Percentiles rank a stretch among this genome's conserved stretches.
Conservation (phyloP, 805 yeast species). For the Hanseniaspora nectarophila region DNA sequence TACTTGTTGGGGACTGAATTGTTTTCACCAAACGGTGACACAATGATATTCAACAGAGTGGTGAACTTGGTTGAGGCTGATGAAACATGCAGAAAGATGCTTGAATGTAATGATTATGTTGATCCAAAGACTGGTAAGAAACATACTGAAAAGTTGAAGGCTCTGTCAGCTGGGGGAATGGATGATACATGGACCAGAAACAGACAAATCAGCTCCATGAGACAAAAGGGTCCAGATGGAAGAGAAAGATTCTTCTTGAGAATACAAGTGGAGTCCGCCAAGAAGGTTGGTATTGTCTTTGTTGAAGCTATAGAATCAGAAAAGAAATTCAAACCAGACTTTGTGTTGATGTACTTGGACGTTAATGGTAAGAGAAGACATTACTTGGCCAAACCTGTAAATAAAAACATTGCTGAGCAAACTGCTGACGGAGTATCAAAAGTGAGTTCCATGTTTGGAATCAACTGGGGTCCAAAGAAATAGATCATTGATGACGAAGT, state of each 20-base stretch:
- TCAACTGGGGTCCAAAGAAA: slow-evolving; percentile 75
- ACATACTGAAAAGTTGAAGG: slow-evolving; percentile 54
- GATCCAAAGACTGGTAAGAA: slow-evolving; percentile 15
- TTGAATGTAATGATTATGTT: slow-evolving; percentile 37
- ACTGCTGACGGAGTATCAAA: background rate
- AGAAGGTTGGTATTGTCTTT: slow-evolving; percentile 55
- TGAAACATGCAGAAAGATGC: slow-evolving; percentile 42
- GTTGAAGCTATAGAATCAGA: slow-evolving; percentile 62
- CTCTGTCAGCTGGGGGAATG: slow-evolving; percentile 61
- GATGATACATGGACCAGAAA: slow-evolving; percentile 76
- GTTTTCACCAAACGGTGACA: slow-evolving; percentile 82
- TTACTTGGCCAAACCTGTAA: slow-evolving; percentile 56
- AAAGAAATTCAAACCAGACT: slow-evolving; percentile 54
- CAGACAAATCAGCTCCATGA: slow-evolving; percentile 64
- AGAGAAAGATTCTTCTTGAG: slow-evolving; percentile 72
- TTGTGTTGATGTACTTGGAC: slow-evolving; percentile 62
- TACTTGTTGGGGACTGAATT: slow-evolving; percentile 70
- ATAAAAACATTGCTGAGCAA: slow-evolving; percentile 30
- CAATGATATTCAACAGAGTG: slow-evolving; percentile 78
- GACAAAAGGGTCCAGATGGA: slow-evolving; percentile 56
- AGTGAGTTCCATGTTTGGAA: slow-evolving; percentile 56
- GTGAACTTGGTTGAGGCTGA: slow-evolving; percentile 65
- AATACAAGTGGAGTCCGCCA: slow-evolving; percentile 69
- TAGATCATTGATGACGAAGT: no score
- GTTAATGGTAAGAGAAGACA: slow-evolving; percentile 58